A percentile compares a stretch with the other conserved stretches of the same genome.
Conservation (phyloP, 805 yeast species). For the Priceomyces haplophilus region DNA sequence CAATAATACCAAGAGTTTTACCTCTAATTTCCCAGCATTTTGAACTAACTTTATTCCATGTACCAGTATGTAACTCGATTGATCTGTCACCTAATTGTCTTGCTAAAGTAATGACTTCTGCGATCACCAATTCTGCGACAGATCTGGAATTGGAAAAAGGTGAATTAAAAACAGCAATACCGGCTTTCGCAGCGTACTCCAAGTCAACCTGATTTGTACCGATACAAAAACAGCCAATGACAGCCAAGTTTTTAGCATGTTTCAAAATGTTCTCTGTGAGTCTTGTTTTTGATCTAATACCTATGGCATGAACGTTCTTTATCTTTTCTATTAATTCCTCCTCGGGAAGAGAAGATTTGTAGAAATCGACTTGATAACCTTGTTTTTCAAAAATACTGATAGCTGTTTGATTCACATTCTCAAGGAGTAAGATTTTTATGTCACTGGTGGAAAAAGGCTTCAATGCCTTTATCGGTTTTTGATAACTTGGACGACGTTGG, state of each 20-base stretch:
- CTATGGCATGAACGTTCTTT: conserved; percentile 91
- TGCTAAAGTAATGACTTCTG: conserved; percentile 89
- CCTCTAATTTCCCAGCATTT: conserved; percentile 99
- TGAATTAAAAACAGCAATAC: conserved; percentile 96
- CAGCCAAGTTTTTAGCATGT: conserved; percentile 86
- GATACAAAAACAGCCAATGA: conserved; percentile 96
- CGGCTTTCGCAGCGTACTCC: conserved; percentile 84
- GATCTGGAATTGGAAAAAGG: conserved; percentile 98
- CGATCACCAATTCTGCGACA: conserved; percentile 95
- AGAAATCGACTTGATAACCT: conserved; percentile 96
- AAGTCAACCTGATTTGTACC: conserved; percentile 98
- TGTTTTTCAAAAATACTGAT: conserved; percentile 78
- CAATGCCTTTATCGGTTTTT: conserved; percentile 62
- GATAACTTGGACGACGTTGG: conserved; percentile 45
- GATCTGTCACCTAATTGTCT: conserved; percentile 97
- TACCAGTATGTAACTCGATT: conserved; percentile 90
- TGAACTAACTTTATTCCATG: conserved; percentile 94
- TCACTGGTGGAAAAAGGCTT: conserved; percentile 97
- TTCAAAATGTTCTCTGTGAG: conserved; percentile 73
- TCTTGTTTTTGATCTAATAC: conserved; percentile 96
- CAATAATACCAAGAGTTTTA: conserved; percentile 93
- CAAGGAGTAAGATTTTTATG: conserved; percentile 84
- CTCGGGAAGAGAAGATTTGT: conserved; percentile 85
- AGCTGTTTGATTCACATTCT: conserved; percentile 93
- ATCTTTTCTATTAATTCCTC: conserved; percentile 93